Percentiles rank a stretch among this genome's conserved stretches.
These are phyloP conservation scores for Gossypium anomalum DNA, from an alignment of 345 rosid genomes.

Conservation along the genomic window DNA sequence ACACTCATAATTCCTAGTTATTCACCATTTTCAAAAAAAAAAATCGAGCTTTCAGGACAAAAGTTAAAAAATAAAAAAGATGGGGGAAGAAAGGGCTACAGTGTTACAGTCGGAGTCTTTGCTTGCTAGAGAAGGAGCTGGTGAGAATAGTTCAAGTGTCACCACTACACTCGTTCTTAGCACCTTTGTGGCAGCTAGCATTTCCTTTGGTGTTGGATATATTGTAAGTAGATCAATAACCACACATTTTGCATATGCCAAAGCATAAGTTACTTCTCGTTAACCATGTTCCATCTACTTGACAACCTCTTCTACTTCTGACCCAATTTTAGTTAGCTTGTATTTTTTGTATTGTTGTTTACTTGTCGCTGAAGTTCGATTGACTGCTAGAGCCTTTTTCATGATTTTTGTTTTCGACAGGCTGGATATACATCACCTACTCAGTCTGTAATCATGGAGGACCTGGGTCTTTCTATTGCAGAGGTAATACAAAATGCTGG, in stretches of 20 bases:
- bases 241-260: neutral
- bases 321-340: neutral
- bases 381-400: neutral
- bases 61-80: neutral
- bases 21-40: neutral
- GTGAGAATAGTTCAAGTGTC: neutral
- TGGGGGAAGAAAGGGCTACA: neutral
- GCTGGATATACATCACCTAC: conserved; percentile 1
- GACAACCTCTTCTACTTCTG: neutral
- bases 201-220: conserved; percentile 1
- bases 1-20: neutral
- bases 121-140: neutral
- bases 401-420: neutral
- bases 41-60: neutral
- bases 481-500: neutral
- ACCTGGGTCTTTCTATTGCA: conserved; percentile 2
- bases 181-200: conserved; percentile 4
- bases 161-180: conserved; percentile 7
- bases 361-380: neutral
- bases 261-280: neutral
- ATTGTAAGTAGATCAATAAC: conserved; percentile 2
- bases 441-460: conserved; percentile 16
- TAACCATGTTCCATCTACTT: neutral
- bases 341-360: neutral
- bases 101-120: neutral